phyloP scores from a whole-genome alignment of 495 filamentous ascomycete species.

The Aspergillus conjunctus region DNA sequence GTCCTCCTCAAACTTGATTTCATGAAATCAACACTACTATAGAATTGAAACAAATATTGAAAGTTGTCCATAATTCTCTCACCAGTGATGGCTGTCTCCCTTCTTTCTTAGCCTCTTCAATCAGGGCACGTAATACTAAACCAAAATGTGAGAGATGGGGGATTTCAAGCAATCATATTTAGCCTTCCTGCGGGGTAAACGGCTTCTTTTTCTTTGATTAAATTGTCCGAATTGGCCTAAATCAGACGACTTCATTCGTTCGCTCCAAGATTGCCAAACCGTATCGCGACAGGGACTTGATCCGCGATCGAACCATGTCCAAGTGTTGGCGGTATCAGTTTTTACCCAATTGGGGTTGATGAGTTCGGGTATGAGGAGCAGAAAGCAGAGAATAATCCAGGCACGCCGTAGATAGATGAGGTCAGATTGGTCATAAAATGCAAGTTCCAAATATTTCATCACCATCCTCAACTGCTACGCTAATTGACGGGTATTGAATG shows the following conservation, averaged over 20 bases:
- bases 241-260: neutral
- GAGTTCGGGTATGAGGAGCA: neutral
- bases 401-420: too few species aligned
- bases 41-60: too few species aligned
- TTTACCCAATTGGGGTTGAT: neutral
- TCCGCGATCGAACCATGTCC: neutral
- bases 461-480: neutral
- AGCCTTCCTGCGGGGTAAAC: conserved; percentile 2
- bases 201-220: conserved; percentile 9
- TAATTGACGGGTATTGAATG: neutral
- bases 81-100: too few species aligned
- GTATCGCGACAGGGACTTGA: conserved; percentile 1
- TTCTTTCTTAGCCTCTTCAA: neutral
- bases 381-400: too few species aligned
- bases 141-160: neutral
- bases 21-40: too few species aligned
- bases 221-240: neutral
- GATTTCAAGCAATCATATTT: neutral
- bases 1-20: too few species aligned
- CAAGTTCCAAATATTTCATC: neutral
- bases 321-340: neutral
- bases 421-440: conserved; percentile 2
- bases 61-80: too few species aligned
- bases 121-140: neutral
- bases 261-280: neutral